phyloP scores from a whole-genome alignment of 805 yeast species.

The Candida jianshihensis region DNA sequence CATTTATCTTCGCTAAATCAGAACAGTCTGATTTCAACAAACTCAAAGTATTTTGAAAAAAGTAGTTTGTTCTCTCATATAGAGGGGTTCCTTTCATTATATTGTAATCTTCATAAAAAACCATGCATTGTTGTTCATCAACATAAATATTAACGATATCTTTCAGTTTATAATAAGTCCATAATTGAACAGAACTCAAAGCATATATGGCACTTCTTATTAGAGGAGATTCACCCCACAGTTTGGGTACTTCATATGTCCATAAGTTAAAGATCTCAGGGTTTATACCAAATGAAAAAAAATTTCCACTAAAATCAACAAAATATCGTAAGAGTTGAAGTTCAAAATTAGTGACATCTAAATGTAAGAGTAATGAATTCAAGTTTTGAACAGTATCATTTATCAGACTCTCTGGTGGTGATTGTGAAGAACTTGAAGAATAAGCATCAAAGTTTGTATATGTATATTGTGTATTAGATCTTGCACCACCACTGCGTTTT shows the following conservation, averaged over 20 bases:
- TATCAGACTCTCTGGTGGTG: background rate
- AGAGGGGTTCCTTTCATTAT: conserved; percentile 7
- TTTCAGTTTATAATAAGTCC: conserved; percentile 13
- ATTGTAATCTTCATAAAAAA: conserved; percentile 5
- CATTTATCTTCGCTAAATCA: background rate
- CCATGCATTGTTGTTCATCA: conserved; percentile 8
- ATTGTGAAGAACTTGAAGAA: too few species aligned
- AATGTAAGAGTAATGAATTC: conserved; percentile 15
- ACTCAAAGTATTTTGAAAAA: conserved; percentile 9
- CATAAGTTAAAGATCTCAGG: conserved; percentile 8
- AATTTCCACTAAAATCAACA: conserved; percentile 15
- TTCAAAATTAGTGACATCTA: conserved; percentile 14
- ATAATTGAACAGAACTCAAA: conserved; percentile 13
- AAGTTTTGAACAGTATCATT: conserved; percentile 3
- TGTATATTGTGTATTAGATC: too few species aligned
- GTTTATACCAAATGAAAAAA: conserved; percentile 13
- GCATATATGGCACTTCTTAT: conserved; percentile 15
- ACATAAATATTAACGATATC: conserved; percentile 11
- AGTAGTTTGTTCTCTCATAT: conserved; percentile 10
- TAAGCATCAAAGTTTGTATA: too few species aligned
- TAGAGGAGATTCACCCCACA: conserved; percentile 13
- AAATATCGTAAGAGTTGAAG: conserved; percentile 15
- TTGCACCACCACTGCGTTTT: background rate
- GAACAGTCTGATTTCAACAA: conserved; percentile 2
- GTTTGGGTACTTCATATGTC: conserved; percentile 12